Percentiles rank a stretch among this genome's conserved stretches.
phyloP scores from a whole-genome alignment of 2,329 filamentous ascomycete genomes.

The Phoma sp. region DNA sequence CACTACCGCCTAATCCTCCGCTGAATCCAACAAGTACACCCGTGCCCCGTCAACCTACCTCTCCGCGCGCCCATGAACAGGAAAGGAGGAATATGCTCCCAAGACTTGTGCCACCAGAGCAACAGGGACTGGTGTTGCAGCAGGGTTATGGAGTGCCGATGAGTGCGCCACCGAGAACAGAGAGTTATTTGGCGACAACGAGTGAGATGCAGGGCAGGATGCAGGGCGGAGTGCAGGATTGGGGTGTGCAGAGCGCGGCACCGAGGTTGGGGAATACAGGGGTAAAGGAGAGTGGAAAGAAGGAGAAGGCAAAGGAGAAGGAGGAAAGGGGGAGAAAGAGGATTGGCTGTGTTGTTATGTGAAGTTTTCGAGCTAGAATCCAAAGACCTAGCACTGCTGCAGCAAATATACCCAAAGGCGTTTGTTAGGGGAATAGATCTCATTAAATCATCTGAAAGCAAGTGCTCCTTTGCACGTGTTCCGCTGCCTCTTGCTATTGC shows the following conservation, averaged over 20 bases:
- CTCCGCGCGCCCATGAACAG: slow-evolving; percentile 1
- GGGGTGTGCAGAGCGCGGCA: slow-evolving; percentile 2
- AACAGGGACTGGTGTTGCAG: slow-evolving; percentile 6
- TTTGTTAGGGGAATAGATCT: not conserved
- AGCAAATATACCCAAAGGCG: not conserved
- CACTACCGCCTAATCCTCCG: slow-evolving; percentile 12
- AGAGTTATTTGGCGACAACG: not conserved
- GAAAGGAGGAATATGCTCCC: slow-evolving; percentile 18
- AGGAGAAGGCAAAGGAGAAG: slow-evolving; percentile 16
- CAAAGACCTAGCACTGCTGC: too few relatives aligned
- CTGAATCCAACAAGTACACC: slow-evolving; percentile 10
- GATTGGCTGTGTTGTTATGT: slow-evolving; percentile 30
- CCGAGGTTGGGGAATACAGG: slow-evolving; percentile 1
- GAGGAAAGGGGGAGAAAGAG: slow-evolving; percentile 25
- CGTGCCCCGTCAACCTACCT: not conserved
- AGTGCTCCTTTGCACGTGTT: too few relatives aligned
- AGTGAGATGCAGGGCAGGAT: not conserved
- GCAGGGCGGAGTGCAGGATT: not conserved
- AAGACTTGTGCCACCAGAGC: slow-evolving; percentile 17
- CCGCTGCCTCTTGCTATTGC: too few relatives aligned
- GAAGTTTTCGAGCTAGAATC: too few relatives aligned
- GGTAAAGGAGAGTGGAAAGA: not conserved
- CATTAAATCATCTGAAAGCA: too few relatives aligned
- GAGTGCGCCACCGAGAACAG: slow-evolving; percentile 30
- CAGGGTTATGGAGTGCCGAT: slow-evolving; percentile 16